phyloP scores from a whole-genome alignment of 228 moss, liverwort and hornwort genomes.

The Sphagnum magellanicum region DNA sequence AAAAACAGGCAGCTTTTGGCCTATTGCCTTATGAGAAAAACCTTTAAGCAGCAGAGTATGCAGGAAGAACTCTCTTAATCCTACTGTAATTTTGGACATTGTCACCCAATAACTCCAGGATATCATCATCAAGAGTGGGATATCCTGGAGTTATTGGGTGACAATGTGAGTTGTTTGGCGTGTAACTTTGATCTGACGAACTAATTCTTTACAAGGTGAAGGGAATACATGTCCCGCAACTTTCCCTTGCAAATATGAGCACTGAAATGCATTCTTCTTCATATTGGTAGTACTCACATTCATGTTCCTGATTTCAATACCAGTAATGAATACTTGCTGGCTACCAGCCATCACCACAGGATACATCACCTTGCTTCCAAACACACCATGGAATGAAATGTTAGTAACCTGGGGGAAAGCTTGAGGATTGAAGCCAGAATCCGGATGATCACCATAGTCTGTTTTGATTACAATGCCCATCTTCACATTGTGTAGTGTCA shows the following conservation, averaged over 20 bases:
- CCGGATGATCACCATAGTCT: slow-evolving; percentile 55
- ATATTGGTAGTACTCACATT: slow-evolving; percentile 38
- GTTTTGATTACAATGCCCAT: slow-evolving; percentile 58
- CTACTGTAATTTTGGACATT: no score
- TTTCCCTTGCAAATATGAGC: slow-evolving; percentile 30
- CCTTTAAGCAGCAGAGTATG: no score
- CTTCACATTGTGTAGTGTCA: slow-evolving; percentile 29
- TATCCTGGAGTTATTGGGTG: no score
- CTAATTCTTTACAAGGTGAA: slow-evolving; percentile 36
- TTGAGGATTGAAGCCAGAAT: slow-evolving; percentile 22
- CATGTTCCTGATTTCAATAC: slow-evolving; percentile 39
- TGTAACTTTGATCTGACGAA: not conserved
- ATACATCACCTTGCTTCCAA: slow-evolving; percentile 34
- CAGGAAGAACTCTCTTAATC: no score
- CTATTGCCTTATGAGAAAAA: no score
- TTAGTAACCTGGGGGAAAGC: slow-evolving; percentile 42
- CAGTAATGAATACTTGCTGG: slow-evolving; percentile 25
- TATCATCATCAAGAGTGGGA: no score
- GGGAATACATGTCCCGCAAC: slow-evolving; percentile 41
- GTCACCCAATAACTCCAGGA: no score
- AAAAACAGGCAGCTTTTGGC: no score
- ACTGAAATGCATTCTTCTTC: slow-evolving; percentile 35
- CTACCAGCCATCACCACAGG: slow-evolving; percentile 42
- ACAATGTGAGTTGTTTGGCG: no score
- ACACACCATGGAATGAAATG: slow-evolving; percentile 41